Evolutionary conservation across 768 basidiomycete genomes (phyloP).

Genomic region (Suillus weaverae): DNA sequence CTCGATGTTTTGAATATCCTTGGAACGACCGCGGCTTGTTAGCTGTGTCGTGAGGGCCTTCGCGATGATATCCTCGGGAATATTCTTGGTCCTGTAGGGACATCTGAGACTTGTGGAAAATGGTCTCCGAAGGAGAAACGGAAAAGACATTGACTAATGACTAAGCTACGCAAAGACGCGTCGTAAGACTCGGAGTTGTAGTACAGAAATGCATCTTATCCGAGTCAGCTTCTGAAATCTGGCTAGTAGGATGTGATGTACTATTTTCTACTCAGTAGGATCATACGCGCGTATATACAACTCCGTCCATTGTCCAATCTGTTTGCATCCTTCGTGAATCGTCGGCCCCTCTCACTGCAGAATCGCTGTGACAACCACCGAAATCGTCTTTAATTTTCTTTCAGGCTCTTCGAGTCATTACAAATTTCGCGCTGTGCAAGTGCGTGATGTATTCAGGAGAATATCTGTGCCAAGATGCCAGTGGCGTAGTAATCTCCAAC

Average conservation of each 20-base stretch:
- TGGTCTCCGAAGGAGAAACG: constrained; percentile 16
- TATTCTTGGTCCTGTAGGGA: constrained; percentile 5
- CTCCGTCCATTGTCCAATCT: not conserved
- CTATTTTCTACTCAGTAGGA: not conserved
- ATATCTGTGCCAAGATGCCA: not conserved
- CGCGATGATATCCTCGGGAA: not conserved
- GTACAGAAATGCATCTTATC: too few relatives aligned
- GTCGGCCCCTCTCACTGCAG: not conserved
- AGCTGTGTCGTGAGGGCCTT: not conserved
- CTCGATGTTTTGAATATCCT: not conserved
- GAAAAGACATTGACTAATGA: constrained; percentile 11
- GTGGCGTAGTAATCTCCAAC: not conserved
- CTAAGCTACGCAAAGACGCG: constrained; percentile 6
- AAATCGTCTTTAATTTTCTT: not conserved
- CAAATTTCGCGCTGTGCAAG: not conserved
- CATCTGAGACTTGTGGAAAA: constrained; percentile 17
- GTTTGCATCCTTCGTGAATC: not conserved
- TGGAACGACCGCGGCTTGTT: not conserved
- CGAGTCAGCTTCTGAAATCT: too few relatives aligned
- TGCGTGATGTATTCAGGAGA: not conserved
- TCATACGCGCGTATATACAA: not conserved
- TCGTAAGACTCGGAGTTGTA: too few relatives aligned
- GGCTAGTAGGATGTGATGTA: not conserved
- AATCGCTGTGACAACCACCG: not conserved
- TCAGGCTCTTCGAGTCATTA: not conserved